A percentile compares a stretch with the other conserved stretches of the same genome.
phyloP scores from a whole-genome alignment of 2,329 filamentous ascomycete genomes.

The Aureobasidium sp. region DNA sequence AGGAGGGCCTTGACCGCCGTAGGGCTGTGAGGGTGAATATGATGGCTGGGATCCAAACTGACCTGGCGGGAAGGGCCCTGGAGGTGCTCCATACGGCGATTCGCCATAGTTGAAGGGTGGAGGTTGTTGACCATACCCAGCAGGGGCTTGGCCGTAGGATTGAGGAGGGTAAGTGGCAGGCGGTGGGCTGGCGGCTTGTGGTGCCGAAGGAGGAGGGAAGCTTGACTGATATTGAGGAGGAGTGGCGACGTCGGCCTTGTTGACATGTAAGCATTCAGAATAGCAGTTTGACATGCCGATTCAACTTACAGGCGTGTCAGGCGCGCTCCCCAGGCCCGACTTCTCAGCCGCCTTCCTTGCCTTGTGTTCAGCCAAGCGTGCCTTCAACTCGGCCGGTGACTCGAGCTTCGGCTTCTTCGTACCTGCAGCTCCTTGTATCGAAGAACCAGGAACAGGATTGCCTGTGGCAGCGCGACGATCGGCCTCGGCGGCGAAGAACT shows the following conservation, averaged over 20 bases:
- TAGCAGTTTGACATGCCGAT: neutral
- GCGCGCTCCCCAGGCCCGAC: slow-evolving; percentile 10
- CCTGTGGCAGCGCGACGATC: slow-evolving; percentile 76
- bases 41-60: slow-evolving; percentile 22
- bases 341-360: slow-evolving; percentile 50
- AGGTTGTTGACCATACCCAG: slow-evolving; percentile 2
- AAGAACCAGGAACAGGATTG: slow-evolving; percentile 63
- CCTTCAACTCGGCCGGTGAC: slow-evolving; percentile 68
- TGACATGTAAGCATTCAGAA: neutral
- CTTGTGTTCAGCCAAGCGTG: slow-evolving; percentile 69
- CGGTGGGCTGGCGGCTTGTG: slow-evolving; percentile 1
- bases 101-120: slow-evolving; percentile 14
- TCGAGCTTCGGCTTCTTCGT: slow-evolving; percentile 65
- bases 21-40: slow-evolving; percentile 26
- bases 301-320: slow-evolving; percentile 16
- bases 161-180: slow-evolving; percentile 25
- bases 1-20: slow-evolving; percentile 15
- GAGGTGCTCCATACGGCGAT: slow-evolving; percentile 13
- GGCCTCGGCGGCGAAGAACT: slow-evolving; percentile 78
- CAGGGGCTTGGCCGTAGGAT: slow-evolving; percentile 34
- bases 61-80: slow-evolving; percentile 17
- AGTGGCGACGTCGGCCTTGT: slow-evolving; percentile 13
- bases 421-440: slow-evolving; percentile 37
- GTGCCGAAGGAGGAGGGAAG: slow-evolving; percentile 11
- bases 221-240: slow-evolving; percentile 8